Base-by-base conservation (phyloP, 1,139 yeast species). In the Sugiyamaella novakii region DNA sequence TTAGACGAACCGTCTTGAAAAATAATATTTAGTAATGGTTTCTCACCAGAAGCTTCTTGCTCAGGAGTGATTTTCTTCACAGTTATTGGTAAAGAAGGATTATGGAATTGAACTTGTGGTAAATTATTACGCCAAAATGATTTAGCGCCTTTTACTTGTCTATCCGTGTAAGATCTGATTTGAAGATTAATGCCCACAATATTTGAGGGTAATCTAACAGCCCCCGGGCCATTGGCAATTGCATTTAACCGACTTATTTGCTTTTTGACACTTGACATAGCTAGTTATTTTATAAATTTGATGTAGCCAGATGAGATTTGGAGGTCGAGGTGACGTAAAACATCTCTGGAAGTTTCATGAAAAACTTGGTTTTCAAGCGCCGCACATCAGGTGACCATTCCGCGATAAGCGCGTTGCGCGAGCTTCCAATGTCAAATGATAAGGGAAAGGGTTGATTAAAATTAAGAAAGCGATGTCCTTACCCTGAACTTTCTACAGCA, bases 81-180 rank as follows among this genome's bases (percentile, higher is more conserved):
- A 24, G 79, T 74, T 52, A 87, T 81, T 29, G 80, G 77, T 28
- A 86, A 64, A 36, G 73, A 71, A 25, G 92, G 92, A 67, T 89
- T 89, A 70, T 87, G 91, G 68, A 86, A 89, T 64, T 82, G 84
- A 52, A 89, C 73, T 11, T 88, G 81, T 17, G 95, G 95, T 51
- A 88, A 72, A 66, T 81, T 78, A 45, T 74, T 71, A 60, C 79
- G 80, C 94, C 95, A 86, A 68, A 89, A 87, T 55, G 72, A 72
- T 49, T 78, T 70, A 10, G 67, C 65, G 10, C 68, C 62, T 18
- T 31, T 42, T 10, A 15, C 28, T 12, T 28, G 28, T 18, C 29
- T 27, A 24, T 19, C 40, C 11, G 42, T 24, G 30, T 71, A 67
- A 54, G 74, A 73, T 48, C 66, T 65, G 37, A 61, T 63, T 57